Evolutionary conservation across 441 rosid species (phyloP).

Genomic region (Mallotus japonicus): DNA sequence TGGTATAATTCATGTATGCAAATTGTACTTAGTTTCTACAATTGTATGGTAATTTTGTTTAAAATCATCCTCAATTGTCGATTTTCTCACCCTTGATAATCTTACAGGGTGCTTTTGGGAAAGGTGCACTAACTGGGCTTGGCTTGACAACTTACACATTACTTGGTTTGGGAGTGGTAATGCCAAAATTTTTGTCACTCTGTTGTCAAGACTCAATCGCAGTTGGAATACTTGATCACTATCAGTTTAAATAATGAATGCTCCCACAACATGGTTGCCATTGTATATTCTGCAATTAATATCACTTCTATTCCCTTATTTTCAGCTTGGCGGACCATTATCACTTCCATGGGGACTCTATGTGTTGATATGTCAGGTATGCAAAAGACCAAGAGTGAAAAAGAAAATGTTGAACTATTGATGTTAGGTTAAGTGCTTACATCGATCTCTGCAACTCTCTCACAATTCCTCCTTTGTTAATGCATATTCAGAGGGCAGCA

Average conservation of each 20-base stretch:
- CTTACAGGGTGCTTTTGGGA: slow-evolving; percentile 88
- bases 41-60: not conserved
- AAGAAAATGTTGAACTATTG: not conserved
- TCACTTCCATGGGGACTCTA: slow-evolving; percentile 98
- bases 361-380: slow-evolving; percentile 90
- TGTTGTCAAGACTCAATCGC: slow-evolving; percentile 17
- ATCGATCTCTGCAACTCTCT: not conserved
- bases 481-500: slow-evolving; percentile 60
- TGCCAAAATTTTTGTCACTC: no score
- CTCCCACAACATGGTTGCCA: not conserved
- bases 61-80: not conserved
- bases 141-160: slow-evolving; percentile 79
- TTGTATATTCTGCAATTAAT: not conserved
- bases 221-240: not conserved
- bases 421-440: not conserved
- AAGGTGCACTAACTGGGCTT: slow-evolving; percentile 59
- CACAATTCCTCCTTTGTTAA: not conserved
- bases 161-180: slow-evolving; percentile 94
- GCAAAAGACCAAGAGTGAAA: not conserved
- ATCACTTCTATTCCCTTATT: slow-evolving; percentile 3
- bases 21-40: not conserved
- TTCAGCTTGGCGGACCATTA: slow-evolving; percentile 87
- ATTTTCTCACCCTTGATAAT: not conserved
- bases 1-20: not conserved
- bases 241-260: not conserved